These are phyloP conservation scores for Nakazawaea ambrosiae DNA, from an alignment of 805 yeast species.

Conservation along the genomic window DNA sequence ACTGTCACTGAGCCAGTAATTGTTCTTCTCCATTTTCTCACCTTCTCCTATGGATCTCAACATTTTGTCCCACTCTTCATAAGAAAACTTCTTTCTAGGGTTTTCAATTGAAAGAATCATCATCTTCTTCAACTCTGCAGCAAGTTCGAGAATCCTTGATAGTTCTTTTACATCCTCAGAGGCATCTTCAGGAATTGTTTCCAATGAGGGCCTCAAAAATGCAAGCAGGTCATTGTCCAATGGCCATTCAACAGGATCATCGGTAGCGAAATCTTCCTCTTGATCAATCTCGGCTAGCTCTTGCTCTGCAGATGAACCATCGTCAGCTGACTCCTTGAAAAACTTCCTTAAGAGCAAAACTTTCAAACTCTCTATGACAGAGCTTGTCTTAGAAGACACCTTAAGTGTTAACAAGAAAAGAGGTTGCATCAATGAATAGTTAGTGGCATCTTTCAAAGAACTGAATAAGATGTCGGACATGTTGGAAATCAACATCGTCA, in stretches of 20 bases:
- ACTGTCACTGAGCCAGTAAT: slow-evolving; percentile 57
- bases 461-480: slow-evolving; percentile 54
- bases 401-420: background rate
- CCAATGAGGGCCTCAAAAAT: background rate
- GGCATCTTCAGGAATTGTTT: slow-evolving; percentile 5
- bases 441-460: slow-evolving; percentile 16
- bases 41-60: slow-evolving; percentile 24
- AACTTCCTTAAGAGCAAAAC: too few relatives aligned
- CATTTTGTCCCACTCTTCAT: slow-evolving; percentile 45
- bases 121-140: slow-evolving; percentile 24
- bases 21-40: slow-evolving; percentile 15
- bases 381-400: too few relatives aligned
- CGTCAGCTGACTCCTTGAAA: too few relatives aligned
- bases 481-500: slow-evolving; percentile 73
- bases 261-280: too few relatives aligned
- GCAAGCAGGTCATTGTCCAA: too few relatives aligned
- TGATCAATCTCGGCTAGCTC: too few relatives aligned
- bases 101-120: slow-evolving; percentile 27
- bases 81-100: slow-evolving; percentile 36
- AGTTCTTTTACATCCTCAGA: slow-evolving; percentile 12
- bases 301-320: too few relatives aligned
- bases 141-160: slow-evolving; percentile 19
- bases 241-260: too few relatives aligned
- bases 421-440: slow-evolving; percentile 5
- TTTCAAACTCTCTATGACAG: too few relatives aligned